A percentile compares a stretch with the other conserved stretches of the same genome.
Conservation (phyloP, 176 grass and related monocot genomes). For the Bolboschoenus planiculmis region DNA sequence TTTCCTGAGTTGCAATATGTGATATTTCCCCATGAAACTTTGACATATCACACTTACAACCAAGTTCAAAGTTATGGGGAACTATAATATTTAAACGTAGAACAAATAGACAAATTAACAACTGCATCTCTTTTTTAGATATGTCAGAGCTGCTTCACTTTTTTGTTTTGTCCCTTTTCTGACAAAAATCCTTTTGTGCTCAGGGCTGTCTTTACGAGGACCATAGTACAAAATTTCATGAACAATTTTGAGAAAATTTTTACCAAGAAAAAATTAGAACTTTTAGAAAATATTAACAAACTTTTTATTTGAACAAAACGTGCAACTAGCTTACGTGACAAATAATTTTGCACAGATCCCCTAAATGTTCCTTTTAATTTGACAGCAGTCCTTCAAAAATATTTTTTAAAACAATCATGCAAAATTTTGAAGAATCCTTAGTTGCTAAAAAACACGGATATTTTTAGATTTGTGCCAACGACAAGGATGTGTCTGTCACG, state of each 20-base stretch:
- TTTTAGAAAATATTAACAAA: slow-evolving; percentile 3
- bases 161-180: not conserved
- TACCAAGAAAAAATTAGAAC: no score
- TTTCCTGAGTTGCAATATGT: no score
- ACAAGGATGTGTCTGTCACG: not conserved
- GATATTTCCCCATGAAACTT: no score
- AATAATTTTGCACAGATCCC: not conserved
- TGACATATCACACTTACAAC: no score
- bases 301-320: not conserved
- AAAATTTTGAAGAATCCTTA: not conserved
- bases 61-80: not conserved
- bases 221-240: not conserved
- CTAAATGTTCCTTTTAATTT: no score
- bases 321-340: not conserved
- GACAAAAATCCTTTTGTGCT: not conserved
- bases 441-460: not conserved
- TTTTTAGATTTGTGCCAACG: not conserved
- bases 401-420: not conserved
- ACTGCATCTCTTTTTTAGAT: not conserved
- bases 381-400: not conserved
- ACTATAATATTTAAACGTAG: not conserved
- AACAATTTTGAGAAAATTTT: no score
- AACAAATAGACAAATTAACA: not conserved
- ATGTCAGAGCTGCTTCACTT: not conserved
- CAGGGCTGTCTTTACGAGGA: slow-evolving; percentile 5